Base-by-base conservation (phyloP, 2,329 filamentous ascomycete genomes). In the Penicillium sp. region DNA sequence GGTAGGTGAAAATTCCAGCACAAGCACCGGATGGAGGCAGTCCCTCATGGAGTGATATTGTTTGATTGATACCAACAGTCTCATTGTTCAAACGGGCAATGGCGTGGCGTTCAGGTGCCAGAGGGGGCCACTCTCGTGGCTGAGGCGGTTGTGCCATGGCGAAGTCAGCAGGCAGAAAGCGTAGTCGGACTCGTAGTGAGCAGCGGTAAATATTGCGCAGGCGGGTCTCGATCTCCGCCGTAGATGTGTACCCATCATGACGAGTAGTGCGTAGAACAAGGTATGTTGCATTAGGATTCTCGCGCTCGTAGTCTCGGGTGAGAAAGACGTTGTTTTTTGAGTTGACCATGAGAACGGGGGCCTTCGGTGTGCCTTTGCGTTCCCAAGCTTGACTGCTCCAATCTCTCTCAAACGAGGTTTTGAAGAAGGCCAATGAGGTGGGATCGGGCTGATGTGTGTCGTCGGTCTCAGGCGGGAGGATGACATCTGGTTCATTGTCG, bases 1-100 rank as follows among this genome's bases (percentile, higher is more conserved):
- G 71, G 56, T 79, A 82, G 11, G 78, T 81, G 69, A 83, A 78
- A 61, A 82, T 77, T 4, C 80, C 80, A 1, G 78, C 77, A 5
- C 79, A 79, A 3, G 79, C 80, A 45, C 81, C 80, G 36, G 67
- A 56, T 16, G 71, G 61, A n/a, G 79, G 79, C 1, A 64, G 58
- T 6, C 43, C 44, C 16, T 49, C 46, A 10, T 40, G 31, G 3
- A 29, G 2, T n/a, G 29, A 29, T 16, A 24, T 21, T 1, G 47
- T 46, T 10, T 10, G n/a, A 24, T 55, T 51, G 11, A 2, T 21
- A 3, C 22, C 13, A 11, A 18, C 4, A 16, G 29, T 50, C 13
- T 31, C 36, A 21, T 59, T 55, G 11, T 55, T 47, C 11, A 43
- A 42, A 4, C 27, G 27, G 5, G 27, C n/a, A 16, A 29, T 14